Evolutionary conservation across 805 yeast genomes (phyloP).

Genomic region (Kregervanrija delftensis): DNA sequence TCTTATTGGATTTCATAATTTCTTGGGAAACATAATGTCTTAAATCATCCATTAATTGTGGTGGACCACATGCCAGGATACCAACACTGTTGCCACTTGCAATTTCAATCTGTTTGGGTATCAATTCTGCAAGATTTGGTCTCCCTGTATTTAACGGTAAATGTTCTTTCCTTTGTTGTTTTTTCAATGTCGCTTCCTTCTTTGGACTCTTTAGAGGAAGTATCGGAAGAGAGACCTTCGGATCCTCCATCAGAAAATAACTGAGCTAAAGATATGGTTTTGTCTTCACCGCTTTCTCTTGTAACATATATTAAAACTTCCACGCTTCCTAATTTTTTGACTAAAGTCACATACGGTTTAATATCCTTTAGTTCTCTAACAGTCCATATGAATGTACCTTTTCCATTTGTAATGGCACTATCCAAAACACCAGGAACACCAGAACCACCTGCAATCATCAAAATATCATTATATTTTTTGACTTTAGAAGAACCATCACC

Average conservation of each 20-base stretch:
- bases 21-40: slow-evolving; percentile 41
- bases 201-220: slow-evolving; percentile 4
- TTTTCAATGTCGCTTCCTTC: slow-evolving; percentile 6
- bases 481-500: slow-evolving; percentile 43
- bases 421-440: slow-evolving; percentile 55
- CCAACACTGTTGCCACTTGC: slow-evolving; percentile 33
- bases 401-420: slow-evolving; percentile 27
- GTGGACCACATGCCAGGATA: slow-evolving; percentile 41
- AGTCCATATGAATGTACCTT: slow-evolving; percentile 52
- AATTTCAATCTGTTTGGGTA: slow-evolving; percentile 26
- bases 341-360: slow-evolving; percentile 30
- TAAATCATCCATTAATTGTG: slow-evolving; percentile 40
- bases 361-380: slow-evolving; percentile 43
- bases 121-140: slow-evolving; percentile 30
- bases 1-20: slow-evolving; percentile 33
- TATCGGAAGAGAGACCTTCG: neutral
- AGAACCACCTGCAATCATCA: slow-evolving; percentile 63
- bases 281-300: slow-evolving; percentile 17
- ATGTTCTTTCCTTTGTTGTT: neutral
- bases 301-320: slow-evolving; percentile 33
- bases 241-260: neutral
- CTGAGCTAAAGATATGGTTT: neutral
- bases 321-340: slow-evolving; percentile 20
- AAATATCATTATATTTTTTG: slow-evolving; percentile 39
- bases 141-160: slow-evolving; percentile 35